phyloP scores from a whole-genome alignment of 495 filamentous ascomycete genomes.

The Talaromyces borbonicus region DNA sequence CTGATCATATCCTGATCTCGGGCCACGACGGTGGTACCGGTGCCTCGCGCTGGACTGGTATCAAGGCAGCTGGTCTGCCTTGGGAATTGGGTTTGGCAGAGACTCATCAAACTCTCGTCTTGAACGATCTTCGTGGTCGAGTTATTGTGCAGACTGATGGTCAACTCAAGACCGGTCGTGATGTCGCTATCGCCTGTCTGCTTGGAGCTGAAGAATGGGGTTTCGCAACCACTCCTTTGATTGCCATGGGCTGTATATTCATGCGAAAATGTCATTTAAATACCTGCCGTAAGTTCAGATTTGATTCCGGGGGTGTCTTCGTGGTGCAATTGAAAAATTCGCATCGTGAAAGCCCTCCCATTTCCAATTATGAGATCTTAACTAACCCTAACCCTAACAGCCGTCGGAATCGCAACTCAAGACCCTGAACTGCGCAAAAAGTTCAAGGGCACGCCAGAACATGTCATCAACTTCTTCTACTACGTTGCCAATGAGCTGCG shows the following conservation, averaged over 20 bases:
- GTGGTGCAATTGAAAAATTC: too few relatives aligned
- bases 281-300: too few relatives aligned
- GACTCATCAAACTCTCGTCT: slow-evolving; percentile 96
- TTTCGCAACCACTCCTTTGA: slow-evolving; percentile 94
- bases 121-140: slow-evolving; percentile 95
- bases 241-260: slow-evolving; percentile 96
- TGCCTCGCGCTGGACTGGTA: slow-evolving; percentile 97
- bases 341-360: too few relatives aligned
- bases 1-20: slow-evolving; percentile 95
- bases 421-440: slow-evolving; percentile 92
- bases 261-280: slow-evolving; percentile 62
- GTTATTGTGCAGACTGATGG: slow-evolving; percentile 98
- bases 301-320: too few relatives aligned
- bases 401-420: slow-evolving; percentile 94
- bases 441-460: slow-evolving; percentile 88
- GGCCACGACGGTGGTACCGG: slow-evolving; percentile 98
- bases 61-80: slow-evolving; percentile 97
- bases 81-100: slow-evolving; percentile 98
- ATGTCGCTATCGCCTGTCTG: slow-evolving; percentile 92
- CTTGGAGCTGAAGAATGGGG: slow-evolving; percentile 97
- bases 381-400: too few relatives aligned
- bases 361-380: too few relatives aligned
- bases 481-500: slow-evolving; percentile 96
- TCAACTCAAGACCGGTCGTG: slow-evolving; percentile 86
- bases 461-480: slow-evolving; percentile 99